Evolutionary conservation across 768 basidiomycete genomes (phyloP), one percentile per base, ranked within the genome.

Genomic region (Trametes cubensis): DNA sequence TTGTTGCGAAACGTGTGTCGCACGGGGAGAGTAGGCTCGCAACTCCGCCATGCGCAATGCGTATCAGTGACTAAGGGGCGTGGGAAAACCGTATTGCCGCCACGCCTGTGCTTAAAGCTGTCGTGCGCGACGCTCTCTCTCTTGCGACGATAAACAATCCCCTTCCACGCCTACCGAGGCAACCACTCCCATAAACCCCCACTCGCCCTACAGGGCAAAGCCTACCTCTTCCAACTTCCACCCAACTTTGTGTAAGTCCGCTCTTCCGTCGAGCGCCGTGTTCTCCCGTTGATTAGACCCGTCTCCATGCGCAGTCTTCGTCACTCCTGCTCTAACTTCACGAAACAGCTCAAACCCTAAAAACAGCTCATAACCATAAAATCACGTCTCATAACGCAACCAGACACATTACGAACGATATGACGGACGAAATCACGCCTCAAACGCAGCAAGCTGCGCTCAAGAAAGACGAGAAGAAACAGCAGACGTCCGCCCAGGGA

Each of bases 191-290:
- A 80, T 80, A 74, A 78, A 72, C 71, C 77, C 86, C 81, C 90
- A 92, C 89, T 86, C 80, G 90, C 90, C 90, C 90, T 79, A 82
- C 90, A 89, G 89, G 90, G 90, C 89, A 91, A 86, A 89, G 84
- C 84, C 86, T 76, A 81, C 77, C 80, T 64, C 61, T 63, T 58
- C 66, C 53, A 60, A 47, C 67, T 68, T 72, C 74, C 69, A 75
- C 74, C 77, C 81, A 78, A 77, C 69, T 67, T 68, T 76, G 45
- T 46, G 73, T 73, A 49, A 46, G 55, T 60, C 42, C 44, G 60
- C 34, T 18, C 20, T 57, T 46, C 18, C 34, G 41, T 54, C 26
- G 44, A 17, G 59, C 26, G 34, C 63, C 53, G 15, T 50, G 41
- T 52, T 23, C 23, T 15, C 41, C 66, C 55, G 56, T 58, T 67